Evolutionary conservation across 441 rosid genomes (phyloP), one percentile per base, ranked within the genome.

Genomic region (California macrophylla): DNA sequence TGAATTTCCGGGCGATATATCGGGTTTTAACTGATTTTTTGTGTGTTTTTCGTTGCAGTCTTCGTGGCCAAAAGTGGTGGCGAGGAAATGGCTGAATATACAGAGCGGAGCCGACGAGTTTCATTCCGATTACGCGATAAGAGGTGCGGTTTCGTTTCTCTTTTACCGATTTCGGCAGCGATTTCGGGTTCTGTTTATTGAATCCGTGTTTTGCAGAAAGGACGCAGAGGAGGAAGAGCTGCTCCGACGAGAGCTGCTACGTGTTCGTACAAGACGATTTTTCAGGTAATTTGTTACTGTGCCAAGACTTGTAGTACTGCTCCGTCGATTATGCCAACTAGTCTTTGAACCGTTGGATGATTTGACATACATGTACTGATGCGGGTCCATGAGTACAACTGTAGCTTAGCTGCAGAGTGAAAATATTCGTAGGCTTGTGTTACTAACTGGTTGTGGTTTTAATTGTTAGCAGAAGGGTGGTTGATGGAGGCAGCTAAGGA

Each of bases 211-310:
- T 50, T 50, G 58, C 58, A 50, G 58, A 50, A 1, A 13, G 9
- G 10, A 4, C 16, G 12, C 52, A 45, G 58, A 50, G 58, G 21
- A 50, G 58, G 21, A 50, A 50, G 58, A 50, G 58, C 58, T 50
- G 58, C 58, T 50, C 58, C 23, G 58, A 50, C 58, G 58, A 50
- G 23, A 50, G 58, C 58, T 50, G 58, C 58, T 50, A 50, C 58
- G 58, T 50, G 20, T 18, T 50, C 23, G 58, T 50, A 50, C 58
- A 50, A 12, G 58, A 50, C 23, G 58, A 50, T 50, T 16, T 50
- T 50, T 50, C 58, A 50, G 58, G 58, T 50, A 50, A 18, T 50
- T 50, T 38, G 45, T 9, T 38, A 38, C 36, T 32, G 36, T 32
- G 2, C 36, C 36, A 7, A 32, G 36, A 32, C 2, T 32, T 4